These are phyloP conservation scores for Sarocladium kiliense DNA, from an alignment of 2,329 filamentous ascomycete genomes.

Conservation along the genomic window DNA sequence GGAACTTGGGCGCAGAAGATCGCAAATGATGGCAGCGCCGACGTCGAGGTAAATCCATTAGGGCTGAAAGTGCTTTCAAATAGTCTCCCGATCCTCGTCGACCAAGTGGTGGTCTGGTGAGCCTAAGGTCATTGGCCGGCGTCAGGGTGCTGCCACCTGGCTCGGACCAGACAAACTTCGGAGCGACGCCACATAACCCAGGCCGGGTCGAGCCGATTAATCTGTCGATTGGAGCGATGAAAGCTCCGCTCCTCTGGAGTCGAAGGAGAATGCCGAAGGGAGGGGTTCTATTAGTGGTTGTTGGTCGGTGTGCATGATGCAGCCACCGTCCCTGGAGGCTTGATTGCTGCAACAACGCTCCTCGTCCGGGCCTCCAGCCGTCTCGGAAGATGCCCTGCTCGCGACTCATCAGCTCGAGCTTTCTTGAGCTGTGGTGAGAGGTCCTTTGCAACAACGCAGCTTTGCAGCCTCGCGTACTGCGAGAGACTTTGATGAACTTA, in stretches of 20 bases:
- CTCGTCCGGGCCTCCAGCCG: not conserved
- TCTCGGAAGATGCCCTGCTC: not conserved
- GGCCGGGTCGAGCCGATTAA: not conserved
- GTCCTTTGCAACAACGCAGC: not conserved
- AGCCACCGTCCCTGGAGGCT: not conserved
- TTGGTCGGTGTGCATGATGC: slow-evolving; percentile 1
- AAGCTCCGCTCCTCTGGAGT: too few relatives aligned
- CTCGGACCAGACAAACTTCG: not conserved
- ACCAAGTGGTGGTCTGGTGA: not conserved
- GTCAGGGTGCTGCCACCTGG: not conserved
- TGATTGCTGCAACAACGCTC: not conserved
- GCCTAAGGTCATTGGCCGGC: not conserved
- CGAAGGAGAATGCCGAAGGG: not conserved
- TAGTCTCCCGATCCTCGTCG: not conserved
- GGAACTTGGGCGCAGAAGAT: not conserved
- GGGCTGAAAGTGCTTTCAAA: not conserved
- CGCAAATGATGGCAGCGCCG: not conserved
- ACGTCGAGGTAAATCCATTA: not conserved
- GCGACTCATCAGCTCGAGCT: not conserved
- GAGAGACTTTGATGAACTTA: not conserved
- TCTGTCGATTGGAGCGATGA: not conserved
- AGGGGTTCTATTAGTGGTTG: not conserved
- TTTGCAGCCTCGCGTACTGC: not conserved
- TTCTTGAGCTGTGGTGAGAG: not conserved
- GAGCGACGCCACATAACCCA: not conserved